These are phyloP conservation scores for Trichoderma endophyticum DNA, from an alignment of 2,329 filamentous ascomycete genomes.

Conservation along the genomic window DNA sequence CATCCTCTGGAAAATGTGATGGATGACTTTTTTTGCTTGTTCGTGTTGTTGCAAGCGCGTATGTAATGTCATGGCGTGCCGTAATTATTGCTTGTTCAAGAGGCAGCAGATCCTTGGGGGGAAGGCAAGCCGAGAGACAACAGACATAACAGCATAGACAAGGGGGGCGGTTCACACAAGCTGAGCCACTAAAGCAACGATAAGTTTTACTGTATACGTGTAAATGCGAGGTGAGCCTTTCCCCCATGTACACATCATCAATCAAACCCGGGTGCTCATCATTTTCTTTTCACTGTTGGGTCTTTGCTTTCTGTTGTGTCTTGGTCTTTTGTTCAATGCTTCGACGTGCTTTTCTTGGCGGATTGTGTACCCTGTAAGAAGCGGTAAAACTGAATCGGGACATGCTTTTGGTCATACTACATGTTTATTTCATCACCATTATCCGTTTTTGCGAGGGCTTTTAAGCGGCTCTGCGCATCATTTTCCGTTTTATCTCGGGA, in stretches of 20 bases:
- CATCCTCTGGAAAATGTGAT: not conserved
- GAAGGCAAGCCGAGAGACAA: not conserved
- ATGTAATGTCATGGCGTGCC: not conserved
- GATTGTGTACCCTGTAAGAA: not conserved
- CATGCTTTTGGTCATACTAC: not conserved
- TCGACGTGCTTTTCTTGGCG: not conserved
- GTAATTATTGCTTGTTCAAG: not conserved
- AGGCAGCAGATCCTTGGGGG: not conserved
- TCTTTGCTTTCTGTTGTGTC: not conserved
- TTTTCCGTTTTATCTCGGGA: not conserved
- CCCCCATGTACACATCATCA: not conserved
- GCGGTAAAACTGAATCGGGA: not conserved
- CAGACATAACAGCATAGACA: not conserved
- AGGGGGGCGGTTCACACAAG: not conserved
- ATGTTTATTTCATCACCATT: not conserved
- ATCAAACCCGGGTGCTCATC: not conserved
- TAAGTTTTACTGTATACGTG: not conserved
- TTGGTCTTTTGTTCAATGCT: not conserved
- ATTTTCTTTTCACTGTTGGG: not conserved
- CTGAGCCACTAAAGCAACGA: not conserved
- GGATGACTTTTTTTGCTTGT: not conserved
- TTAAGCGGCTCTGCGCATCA: constrained; percentile 2
- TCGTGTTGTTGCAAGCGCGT: not conserved
- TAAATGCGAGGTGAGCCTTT: not conserved
- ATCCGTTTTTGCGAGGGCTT: constrained; percentile 1